Evolutionary conservation across 2,329 filamentous ascomycete species (phyloP).

Genomic region (Chrysosporium queenslandicum): DNA sequence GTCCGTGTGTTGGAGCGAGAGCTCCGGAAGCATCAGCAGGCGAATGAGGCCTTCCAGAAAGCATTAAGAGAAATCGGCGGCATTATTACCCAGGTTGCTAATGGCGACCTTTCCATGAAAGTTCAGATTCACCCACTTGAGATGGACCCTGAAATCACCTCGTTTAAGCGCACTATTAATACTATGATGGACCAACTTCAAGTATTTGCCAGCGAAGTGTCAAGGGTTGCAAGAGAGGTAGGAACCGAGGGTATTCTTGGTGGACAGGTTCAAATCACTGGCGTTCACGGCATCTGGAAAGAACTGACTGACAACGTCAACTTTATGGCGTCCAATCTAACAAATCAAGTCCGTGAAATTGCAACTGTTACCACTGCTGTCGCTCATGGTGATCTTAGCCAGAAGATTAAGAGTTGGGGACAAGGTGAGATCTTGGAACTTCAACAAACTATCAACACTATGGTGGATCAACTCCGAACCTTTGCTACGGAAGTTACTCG

Average conservation of each 20-base stretch:
- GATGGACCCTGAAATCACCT: slow-evolving; percentile 96
- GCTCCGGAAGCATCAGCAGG: slow-evolving; percentile 92
- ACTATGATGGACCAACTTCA: slow-evolving; percentile 98
- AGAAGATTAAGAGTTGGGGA: slow-evolving; percentile 73
- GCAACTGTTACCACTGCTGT: slow-evolving; percentile 76
- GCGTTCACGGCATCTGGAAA: slow-evolving; percentile 95
- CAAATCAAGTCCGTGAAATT: slow-evolving; percentile 76
- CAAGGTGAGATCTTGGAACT: slow-evolving; percentile 73
- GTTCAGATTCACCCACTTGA: slow-evolving; percentile 91
- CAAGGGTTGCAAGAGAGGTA: slow-evolving; percentile 85
- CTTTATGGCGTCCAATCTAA: slow-evolving; percentile 74
- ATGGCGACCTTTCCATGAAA: slow-evolving; percentile 92
- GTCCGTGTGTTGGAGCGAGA: slow-evolving; percentile 85
- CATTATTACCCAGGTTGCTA: slow-evolving; percentile 91
- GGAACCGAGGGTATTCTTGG: slow-evolving; percentile 90
- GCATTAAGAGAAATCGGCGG: slow-evolving; percentile 92
- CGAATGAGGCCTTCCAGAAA: slow-evolving; percentile 97
- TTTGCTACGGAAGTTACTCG: slow-evolving; percentile 77
- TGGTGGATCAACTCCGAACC: slow-evolving; percentile 75
- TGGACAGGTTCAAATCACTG: slow-evolving; percentile 85
- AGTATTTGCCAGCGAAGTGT: slow-evolving; percentile 93
- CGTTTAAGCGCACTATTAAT: slow-evolving; percentile 96
- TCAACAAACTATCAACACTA: slow-evolving; percentile 79
- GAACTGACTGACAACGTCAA: slow-evolving; percentile 87
- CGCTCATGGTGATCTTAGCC: slow-evolving; percentile 69